These are phyloP conservation scores for Rutstroemia sp. DNA, from an alignment of 2,329 filamentous ascomycete genomes.

Conservation along the genomic window DNA sequence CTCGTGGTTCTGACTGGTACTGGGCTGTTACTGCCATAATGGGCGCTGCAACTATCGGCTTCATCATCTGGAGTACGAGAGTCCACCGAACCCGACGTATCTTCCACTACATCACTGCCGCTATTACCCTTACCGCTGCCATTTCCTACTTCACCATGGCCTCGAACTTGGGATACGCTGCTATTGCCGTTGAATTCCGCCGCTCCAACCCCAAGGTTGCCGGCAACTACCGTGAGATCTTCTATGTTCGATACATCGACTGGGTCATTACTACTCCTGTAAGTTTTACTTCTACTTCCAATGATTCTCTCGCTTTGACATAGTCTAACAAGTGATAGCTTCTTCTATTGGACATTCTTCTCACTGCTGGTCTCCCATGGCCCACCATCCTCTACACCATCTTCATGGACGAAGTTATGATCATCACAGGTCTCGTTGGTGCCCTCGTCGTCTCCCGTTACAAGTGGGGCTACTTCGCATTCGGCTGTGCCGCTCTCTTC, in stretches of 20 bases:
- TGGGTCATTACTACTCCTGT: constrained; percentile 55
- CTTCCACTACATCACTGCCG: constrained; percentile 58
- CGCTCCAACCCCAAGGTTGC: constrained; percentile 36
- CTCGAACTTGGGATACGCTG: constrained; percentile 56
- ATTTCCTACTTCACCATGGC: constrained; percentile 62
- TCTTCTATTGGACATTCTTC: constrained; percentile 52
- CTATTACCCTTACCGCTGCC: constrained; percentile 49
- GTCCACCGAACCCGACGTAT: constrained; percentile 49
- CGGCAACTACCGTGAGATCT: constrained; percentile 53
- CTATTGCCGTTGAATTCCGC: constrained; percentile 53
- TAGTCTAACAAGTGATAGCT: constrained; percentile 28
- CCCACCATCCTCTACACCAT: constrained; percentile 56
- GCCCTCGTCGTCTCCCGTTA: constrained; percentile 54
- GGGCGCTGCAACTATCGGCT: constrained; percentile 43
- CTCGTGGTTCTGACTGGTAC: constrained; percentile 54
- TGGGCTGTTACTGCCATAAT: constrained; percentile 55
- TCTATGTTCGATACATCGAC: constrained; percentile 60
- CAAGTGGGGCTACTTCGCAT: constrained; percentile 62
- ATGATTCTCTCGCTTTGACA: background rate
- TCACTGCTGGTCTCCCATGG: constrained; percentile 58
- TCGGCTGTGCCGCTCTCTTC: constrained; percentile 46
- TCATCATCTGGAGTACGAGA: constrained; percentile 44
- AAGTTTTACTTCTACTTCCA: constrained; percentile 10
- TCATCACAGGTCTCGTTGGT: constrained; percentile 59
- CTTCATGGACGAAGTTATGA: constrained; percentile 58